phyloP scores from a whole-genome alignment of 352 stramenopile genomes.

The Peronospora destructor region DNA sequence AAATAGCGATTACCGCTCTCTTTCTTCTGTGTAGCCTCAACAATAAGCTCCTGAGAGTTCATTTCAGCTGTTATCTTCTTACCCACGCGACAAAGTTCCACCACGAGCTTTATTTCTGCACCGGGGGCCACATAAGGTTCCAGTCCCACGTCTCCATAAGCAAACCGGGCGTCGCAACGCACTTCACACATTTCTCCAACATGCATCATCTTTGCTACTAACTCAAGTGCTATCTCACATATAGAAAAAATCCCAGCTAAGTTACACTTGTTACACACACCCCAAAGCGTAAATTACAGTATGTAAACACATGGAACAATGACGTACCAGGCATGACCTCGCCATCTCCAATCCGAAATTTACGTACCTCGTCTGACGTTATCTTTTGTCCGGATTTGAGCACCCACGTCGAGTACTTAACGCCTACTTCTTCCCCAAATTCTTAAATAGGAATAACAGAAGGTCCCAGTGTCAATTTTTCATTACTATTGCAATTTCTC shows the following conservation, averaged over 20 bases:
- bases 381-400: slow-evolving; percentile 41
- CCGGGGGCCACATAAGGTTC: slow-evolving; percentile 42
- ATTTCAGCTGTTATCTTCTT: slow-evolving; percentile 68
- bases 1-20: slow-evolving; percentile 78
- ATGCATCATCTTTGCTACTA: slow-evolving; percentile 73
- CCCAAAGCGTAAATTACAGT: background rate
- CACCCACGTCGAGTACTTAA: slow-evolving; percentile 56
- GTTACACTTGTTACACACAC: background rate
- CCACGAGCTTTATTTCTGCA: slow-evolving; percentile 43
- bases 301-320: background rate
- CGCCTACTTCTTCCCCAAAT: slow-evolving; percentile 73
- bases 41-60: slow-evolving; percentile 61
- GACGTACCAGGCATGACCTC: slow-evolving; percentile 68
- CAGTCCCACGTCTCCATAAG: slow-evolving; percentile 61
- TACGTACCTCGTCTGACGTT: slow-evolving; percentile 40
- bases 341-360: slow-evolving; percentile 76
- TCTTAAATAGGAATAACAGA: slow-evolving; percentile 25
- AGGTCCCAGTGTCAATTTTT: slow-evolving; percentile 15
- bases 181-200: slow-evolving; percentile 68
- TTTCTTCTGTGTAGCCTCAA: slow-evolving; percentile 78
- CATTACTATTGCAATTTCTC: slow-evolving; percentile 2
- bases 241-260: background rate
- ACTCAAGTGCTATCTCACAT: slow-evolving; percentile 45
- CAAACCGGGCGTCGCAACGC: slow-evolving; percentile 65
- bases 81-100: slow-evolving; percentile 57